A percentile compares a stretch with the other conserved stretches of the same genome.
These are phyloP conservation scores for Teratosphaeria destructans DNA, from an alignment of 2,329 filamentous ascomycete species.

Conservation along the genomic window DNA sequence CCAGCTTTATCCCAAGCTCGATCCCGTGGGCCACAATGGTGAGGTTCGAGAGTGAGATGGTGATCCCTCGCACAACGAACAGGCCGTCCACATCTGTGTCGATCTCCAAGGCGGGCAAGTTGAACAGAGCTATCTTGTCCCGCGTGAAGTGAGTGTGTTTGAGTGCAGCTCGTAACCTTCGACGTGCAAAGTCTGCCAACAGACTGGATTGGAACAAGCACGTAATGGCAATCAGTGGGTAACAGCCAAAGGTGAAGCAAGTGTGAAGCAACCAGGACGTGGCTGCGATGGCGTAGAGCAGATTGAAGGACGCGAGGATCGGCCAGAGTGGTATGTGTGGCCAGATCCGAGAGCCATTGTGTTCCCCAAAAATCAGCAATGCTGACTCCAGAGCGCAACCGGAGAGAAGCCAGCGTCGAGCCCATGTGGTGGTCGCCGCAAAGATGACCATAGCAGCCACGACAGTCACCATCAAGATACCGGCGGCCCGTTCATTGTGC, in stretches of 20 bases:
- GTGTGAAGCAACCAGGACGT: conserved; percentile 45
- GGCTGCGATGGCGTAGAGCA: conserved; percentile 37
- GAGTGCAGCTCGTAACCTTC: conserved; percentile 26
- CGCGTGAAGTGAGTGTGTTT: conserved; percentile 40
- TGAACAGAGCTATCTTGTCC: conserved; percentile 41
- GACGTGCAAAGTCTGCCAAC: conserved; percentile 28
- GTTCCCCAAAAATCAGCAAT: conserved; percentile 15
- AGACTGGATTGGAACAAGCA: conserved; percentile 39
- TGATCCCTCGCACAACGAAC: conserved; percentile 43
- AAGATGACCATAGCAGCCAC: conserved; percentile 3
- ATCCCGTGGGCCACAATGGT: conserved; percentile 43
- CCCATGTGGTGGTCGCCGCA: conserved; percentile 11
- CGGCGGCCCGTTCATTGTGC: background rate
- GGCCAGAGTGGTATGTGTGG: conserved; percentile 38
- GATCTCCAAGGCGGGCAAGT: conserved; percentile 43
- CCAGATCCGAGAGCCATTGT: conserved; percentile 29
- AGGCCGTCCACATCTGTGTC: conserved; percentile 44
- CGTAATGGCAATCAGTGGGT: conserved; percentile 31
- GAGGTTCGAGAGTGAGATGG: conserved; percentile 40
- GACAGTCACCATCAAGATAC: background rate
- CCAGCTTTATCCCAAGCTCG: conserved; percentile 33
- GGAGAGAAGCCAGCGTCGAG: conserved; percentile 17
- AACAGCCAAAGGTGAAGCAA: conserved; percentile 33
- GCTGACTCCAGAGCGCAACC: conserved; percentile 19
- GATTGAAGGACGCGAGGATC: conserved; percentile 36